These are phyloP conservation scores for Gigaspora rosea DNA, from an alignment of 192 early-diverging fungal genomes.

Conservation along the genomic window DNA sequence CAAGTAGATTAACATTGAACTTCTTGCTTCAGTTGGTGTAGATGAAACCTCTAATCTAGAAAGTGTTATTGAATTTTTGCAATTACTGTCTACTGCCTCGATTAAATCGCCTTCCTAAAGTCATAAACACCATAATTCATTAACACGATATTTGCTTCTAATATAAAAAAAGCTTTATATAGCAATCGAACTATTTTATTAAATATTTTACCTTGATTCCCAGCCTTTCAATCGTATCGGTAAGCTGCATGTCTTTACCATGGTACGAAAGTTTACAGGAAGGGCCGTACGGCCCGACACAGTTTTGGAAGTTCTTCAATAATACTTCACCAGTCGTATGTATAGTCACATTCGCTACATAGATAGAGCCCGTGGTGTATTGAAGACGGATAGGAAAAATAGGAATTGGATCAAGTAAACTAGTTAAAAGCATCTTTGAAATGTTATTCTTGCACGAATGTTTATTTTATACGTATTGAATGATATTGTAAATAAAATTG, in stretches of 20 bases:
- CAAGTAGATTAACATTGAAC: not conserved
- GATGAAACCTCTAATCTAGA: not conserved
- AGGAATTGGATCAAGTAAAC: not conserved
- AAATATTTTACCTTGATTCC: not conserved
- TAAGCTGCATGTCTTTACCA: not conserved
- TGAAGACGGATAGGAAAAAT: conserved; percentile 14
- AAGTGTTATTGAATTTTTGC: not conserved
- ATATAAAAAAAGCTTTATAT: not conserved
- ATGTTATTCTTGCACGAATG: too few species aligned
- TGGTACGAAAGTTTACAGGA: not conserved
- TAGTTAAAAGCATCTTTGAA: conserved; percentile 16
- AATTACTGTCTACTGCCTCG: not conserved
- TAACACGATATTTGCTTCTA: not conserved
- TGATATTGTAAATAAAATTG: too few species aligned
- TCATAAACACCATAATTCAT: not conserved
- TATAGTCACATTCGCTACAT: conserved; percentile 9
- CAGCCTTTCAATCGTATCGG: not conserved
- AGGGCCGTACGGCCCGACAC: not conserved
- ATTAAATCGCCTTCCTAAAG: conserved; percentile 24
- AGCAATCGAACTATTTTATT: not conserved
- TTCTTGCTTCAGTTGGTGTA: not conserved
- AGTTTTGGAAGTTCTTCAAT: not conserved
- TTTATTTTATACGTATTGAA: not conserved
- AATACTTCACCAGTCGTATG: conserved; percentile 10
- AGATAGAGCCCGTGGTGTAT: not conserved